Evolutionary conservation across 495 filamentous ascomycete genomes (phyloP), one percentile per base, ranked within the genome.

Genomic region (Aspergillus ellipticus): DNA sequence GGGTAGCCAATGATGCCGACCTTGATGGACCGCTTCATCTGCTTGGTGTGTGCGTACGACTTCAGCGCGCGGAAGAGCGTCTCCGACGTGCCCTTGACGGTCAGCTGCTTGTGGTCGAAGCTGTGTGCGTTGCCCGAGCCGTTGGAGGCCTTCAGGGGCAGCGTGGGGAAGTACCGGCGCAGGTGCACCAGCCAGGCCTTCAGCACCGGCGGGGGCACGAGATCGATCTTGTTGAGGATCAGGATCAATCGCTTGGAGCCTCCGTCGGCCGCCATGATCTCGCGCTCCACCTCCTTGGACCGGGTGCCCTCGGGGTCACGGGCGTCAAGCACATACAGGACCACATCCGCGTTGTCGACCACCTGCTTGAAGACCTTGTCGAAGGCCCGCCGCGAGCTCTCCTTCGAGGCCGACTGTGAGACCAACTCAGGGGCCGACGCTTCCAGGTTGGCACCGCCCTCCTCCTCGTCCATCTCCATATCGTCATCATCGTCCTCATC

Each of bases 311-410:
- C 85, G 17, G 93, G 93, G 64, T 97, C 92, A 49, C 93, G 85
- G 42, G 93, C 92, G 65, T 97, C 93, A 43, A 97, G 84, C 54
- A 97, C 89, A 71, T 97, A 97, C 54, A 97, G 84, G 26, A 97
- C 74, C 15, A 97, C 92, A 66, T 97, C 93, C 21, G 93, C 89
- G 31, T 85, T 80, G 26, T 91, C 88, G 22, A 95, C 84, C n/a
- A 96, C 90, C 65, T 88, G 82, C 79, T 96, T 96, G 82, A 96
- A 97, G 61, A 93, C 85, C 76, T 96, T 96, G 79, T 96, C 90
- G 74, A 91, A 96, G 33, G 89, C 85, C 66, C 85, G 88, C 60
- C 91, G 82, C 50, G 93, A 97, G 39, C 78, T 84, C 59, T 91
- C 88, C 70, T 87, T 86, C 43, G 64, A 58, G 22, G 65, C 49